A percentile compares a stretch with the other conserved stretches of the same genome.
These are phyloP conservation scores for Panicum miliaceum DNA, from an alignment of 176 grass and related monocot genomes.

Conservation along the genomic window DNA sequence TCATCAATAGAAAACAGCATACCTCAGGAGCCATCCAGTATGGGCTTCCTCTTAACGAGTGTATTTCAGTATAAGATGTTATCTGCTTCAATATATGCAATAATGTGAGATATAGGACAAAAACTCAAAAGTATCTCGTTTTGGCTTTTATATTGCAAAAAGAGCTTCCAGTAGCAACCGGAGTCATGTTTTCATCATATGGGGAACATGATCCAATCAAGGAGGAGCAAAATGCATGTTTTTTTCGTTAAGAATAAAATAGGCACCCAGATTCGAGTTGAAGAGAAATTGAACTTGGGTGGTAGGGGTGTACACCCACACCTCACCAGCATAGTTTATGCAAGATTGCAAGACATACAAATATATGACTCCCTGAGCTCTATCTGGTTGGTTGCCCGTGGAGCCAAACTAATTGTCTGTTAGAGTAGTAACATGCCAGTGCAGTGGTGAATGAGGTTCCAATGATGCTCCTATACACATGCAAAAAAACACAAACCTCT, in stretches of 20 bases:
- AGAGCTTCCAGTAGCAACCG: not conserved
- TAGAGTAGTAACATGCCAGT: not conserved
- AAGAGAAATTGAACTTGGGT: not conserved
- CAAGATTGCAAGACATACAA: not conserved
- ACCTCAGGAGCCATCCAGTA: slow-evolving; percentile 99
- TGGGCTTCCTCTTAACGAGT: slow-evolving; percentile 93
- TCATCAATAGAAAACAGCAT: not conserved
- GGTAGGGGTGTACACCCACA: not conserved
- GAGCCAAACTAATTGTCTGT: slow-evolving; percentile 9
- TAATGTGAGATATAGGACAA: slow-evolving; percentile 16
- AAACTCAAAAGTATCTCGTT: not conserved
- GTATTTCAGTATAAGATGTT: slow-evolving; percentile 87
- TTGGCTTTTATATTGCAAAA: slow-evolving; percentile 4
- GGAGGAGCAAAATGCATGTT: not conserved
- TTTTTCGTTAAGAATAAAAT: not conserved
- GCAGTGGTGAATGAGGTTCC: not conserved
- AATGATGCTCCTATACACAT: slow-evolving; percentile 1
- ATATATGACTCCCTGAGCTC: slow-evolving; percentile 6
- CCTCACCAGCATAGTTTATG: not conserved
- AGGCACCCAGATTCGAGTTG: not conserved
- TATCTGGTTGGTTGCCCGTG: not conserved
- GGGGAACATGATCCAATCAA: not conserved
- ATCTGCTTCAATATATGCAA: slow-evolving; percentile 71
- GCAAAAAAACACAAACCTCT: not conserved
- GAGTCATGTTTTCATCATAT: slow-evolving; percentile 9